Base-by-base conservation (phyloP, 306 rosid genomes). In the Ochetophila trinervis region DNA sequence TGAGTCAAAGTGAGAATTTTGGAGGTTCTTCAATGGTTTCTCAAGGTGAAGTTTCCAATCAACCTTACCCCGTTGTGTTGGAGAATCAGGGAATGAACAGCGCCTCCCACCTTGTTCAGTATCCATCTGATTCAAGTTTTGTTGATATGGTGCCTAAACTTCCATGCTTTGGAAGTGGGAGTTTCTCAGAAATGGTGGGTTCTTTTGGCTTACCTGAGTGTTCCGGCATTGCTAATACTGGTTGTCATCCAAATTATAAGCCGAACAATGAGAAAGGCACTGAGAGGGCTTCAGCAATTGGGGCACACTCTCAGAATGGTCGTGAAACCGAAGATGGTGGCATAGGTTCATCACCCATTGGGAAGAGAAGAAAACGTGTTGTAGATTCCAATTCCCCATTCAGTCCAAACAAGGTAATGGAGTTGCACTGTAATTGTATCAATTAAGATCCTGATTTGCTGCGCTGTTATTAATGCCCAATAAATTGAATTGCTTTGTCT, bases 1-100 rank as follows among this genome's bases (percentile, higher is more conserved):
- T 88, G 78, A 78, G 80, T 66, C 96, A 86, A 49, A 80, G 76
- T 80, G 93, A 86, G 63, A 79, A 78, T 80, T 85, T 87, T 77
- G 95, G 89, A 65, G 82, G 85, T 49, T 85, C 96, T 64, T 77
- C 94, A 35, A 73, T 83, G 82, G 81, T 81, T 79, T 77, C 96
- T 67, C 91, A 81, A 18, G 52, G 74, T 50, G 96, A 88, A 19
- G 78, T 80, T 79, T 55, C 78, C 67, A 84, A 80, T 59, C 78
- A 91, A 12, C 67, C 84, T 71, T 83, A 85, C 80, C 78, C 86
- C 4, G 72, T 75, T 73, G 72, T 60, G 42, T 30, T 88, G 86
- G 90, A 83, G 52, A 88, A 75, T 79, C 92, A 84, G 64, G 95
- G 88, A 74, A 71, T 80, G 53, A 76, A 75, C 65, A 84, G 72